Evolutionary conservation across 2,329 filamentous ascomycete genomes (phyloP), one percentile per base, ranked within the genome.

Genomic region (Hypoxylon sp.): DNA sequence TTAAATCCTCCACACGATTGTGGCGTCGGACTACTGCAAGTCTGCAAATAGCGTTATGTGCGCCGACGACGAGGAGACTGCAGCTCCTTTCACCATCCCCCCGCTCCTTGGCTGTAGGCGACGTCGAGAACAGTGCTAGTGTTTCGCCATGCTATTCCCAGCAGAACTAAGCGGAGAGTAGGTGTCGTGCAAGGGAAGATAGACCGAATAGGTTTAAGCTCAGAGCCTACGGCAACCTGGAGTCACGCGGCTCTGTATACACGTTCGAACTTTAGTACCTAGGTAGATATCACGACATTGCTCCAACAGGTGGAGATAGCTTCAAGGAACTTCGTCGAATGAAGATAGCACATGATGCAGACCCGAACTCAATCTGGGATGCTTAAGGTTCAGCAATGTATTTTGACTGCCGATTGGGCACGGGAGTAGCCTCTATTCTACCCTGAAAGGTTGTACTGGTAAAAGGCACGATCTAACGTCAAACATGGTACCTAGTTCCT

Each of bases 21-120:
- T 68, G 61, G 65, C 51, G 36, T n/a, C 34, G 49, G 14, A 49
- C 58, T 68, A 65, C 65, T 62, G 58, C 49, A 65, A 59, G 48
- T 28, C 36, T 51, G 41, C 41, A 61, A 32, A 43, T 21, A 19
- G 34, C n/a, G 25, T 11, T 51, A 28, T 34, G n/a, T 34, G 41
- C 32, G 17, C 25, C 48, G 34, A 55, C 41, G 51, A 28, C 46
- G 48, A 57, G 65, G 57, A 49, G 45, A 45, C 6, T 53, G 11
- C 25, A 55, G 21, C 50, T 62, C 32, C 46, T 57, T 38, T 32
- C 43, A 21, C 7, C 13, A 9, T 17, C 13, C 61, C 61, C 61
- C 65, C 61, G 57, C 65, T 59, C 57, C 65, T 59, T 49, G 41
- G 60, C 48, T 13, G 17, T 60, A 38, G 41, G 46, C 52, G 21